Percentiles rank a stretch among this genome's conserved stretches.
phyloP scores from a whole-genome alignment of 2,329 filamentous ascomycete genomes.

The Pyrenophora tritici-repentis region DNA sequence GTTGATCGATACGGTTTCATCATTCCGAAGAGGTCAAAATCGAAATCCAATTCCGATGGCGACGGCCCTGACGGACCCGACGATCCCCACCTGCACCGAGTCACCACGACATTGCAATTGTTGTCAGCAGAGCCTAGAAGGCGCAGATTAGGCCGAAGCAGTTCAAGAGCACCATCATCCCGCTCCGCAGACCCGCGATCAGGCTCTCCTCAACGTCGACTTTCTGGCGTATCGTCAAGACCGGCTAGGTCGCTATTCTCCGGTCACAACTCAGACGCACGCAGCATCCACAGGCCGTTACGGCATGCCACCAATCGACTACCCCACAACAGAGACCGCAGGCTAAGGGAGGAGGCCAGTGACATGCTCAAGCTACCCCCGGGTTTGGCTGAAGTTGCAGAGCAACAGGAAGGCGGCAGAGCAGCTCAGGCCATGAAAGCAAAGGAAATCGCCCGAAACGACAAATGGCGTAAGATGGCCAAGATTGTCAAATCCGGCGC shows the following conservation, averaged over 20 bases:
- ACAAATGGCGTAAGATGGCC: slow-evolving; percentile 73
- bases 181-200: slow-evolving; percentile 45
- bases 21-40: slow-evolving; percentile 48
- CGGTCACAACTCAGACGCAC: slow-evolving; percentile 49
- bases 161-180: slow-evolving; percentile 54
- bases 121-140: slow-evolving; percentile 61
- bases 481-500: slow-evolving; percentile 51
- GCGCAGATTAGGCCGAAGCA: slow-evolving; percentile 57
- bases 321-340: slow-evolving; percentile 59
- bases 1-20: slow-evolving; percentile 72
- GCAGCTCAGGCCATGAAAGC: slow-evolving; percentile 57
- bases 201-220: slow-evolving; percentile 47
- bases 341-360: slow-evolving; percentile 62
- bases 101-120: slow-evolving; percentile 63
- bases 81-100: slow-evolving; percentile 57
- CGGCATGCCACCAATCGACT: slow-evolving; percentile 59
- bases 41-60: slow-evolving; percentile 30
- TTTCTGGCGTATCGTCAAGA: slow-evolving; percentile 51
- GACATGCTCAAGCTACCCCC: slow-evolving; percentile 68
- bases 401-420: slow-evolving; percentile 53
- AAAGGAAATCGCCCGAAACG: slow-evolving; percentile 65
- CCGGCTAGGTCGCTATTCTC: slow-evolving; percentile 49
- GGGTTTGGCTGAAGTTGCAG: slow-evolving; percentile 53
- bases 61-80: slow-evolving; percentile 38
- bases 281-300: slow-evolving; percentile 48